Conservation (phyloP, 1,139 yeast genomes). For the Petasospora rhodanensis region DNA sequence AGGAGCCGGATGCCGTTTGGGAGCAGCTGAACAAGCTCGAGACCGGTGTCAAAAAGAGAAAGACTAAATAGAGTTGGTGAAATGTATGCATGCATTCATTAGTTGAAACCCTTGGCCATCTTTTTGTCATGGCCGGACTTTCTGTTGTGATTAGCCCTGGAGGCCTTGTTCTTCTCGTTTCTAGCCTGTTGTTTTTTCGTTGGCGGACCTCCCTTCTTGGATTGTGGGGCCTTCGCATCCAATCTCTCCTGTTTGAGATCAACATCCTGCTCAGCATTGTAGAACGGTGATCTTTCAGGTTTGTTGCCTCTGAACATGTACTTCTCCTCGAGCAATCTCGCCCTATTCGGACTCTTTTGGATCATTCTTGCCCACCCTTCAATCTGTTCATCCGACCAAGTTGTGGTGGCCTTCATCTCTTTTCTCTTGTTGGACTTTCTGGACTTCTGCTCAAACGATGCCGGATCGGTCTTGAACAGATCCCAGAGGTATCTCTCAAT, state of each 20-base stretch:
- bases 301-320: constrained; percentile 37
- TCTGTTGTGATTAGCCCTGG: constrained; percentile 59
- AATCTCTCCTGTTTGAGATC: too few species aligned
- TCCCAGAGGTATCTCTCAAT: constrained; percentile 57
- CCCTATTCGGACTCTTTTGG: constrained; percentile 57
- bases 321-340: constrained; percentile 56
- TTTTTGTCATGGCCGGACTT: constrained; percentile 59
- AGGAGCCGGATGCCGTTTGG: constrained; percentile 28
- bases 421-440: constrained; percentile 52
- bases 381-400: constrained; percentile 85
- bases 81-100: too few species aligned
- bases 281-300: constrained; percentile 12
- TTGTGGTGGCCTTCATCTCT: constrained; percentile 46
- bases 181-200: constrained; percentile 35
- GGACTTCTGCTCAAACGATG: constrained; percentile 42
- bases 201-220: constrained; percentile 6
- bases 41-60: too few species aligned
- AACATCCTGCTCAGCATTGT: constrained; percentile 6
- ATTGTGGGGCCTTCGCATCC: too few species aligned
- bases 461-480: constrained; percentile 48
- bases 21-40: constrained; percentile 22
- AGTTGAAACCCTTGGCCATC: constrained; percentile 29
- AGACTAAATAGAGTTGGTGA: constrained; percentile 19
- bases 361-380: constrained; percentile 91
- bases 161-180: constrained; percentile 54